Conservation (phyloP, 169 alveolate genomes). For the Cryptosporidium meleagridis region DNA sequence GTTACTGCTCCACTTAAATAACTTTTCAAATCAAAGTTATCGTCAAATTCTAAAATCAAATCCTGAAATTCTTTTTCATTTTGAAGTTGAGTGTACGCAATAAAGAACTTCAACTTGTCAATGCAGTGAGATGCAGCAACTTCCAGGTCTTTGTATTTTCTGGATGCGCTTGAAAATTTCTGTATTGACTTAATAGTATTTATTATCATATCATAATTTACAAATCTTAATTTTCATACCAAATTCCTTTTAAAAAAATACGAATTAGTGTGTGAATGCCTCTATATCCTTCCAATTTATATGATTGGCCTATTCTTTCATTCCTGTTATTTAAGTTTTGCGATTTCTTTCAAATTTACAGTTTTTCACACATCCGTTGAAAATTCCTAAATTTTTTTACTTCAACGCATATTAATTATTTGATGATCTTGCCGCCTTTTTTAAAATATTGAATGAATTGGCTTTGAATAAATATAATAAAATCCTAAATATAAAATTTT, state of each 20-base stretch:
- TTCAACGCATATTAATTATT: slow-evolving; percentile 61
- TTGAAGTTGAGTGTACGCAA: slow-evolving; percentile 7
- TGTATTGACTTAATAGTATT: slow-evolving; percentile 43
- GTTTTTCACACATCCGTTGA: not conserved
- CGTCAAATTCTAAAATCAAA: slow-evolving; percentile 10
- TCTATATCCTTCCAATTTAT: not conserved
- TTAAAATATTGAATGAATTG: not conserved
- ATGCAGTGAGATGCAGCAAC: slow-evolving; percentile 44
- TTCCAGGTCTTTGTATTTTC: slow-evolving; percentile 53
- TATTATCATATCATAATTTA: slow-evolving; percentile 57
- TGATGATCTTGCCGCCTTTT: slow-evolving; percentile 72
- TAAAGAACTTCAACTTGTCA: slow-evolving; percentile 50
- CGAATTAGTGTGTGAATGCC: not conserved
- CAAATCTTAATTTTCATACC: not conserved
- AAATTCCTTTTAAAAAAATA: not conserved
- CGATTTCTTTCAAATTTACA: slow-evolving; percentile 1
- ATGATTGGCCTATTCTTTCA: not conserved
- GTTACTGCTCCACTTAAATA: not conserved
- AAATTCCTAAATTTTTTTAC: slow-evolving; percentile 3
- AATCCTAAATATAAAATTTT: not conserved
- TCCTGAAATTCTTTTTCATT: slow-evolving; percentile 21
- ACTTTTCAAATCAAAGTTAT: not conserved
- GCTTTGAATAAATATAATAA: not conserved
- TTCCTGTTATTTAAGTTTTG: not conserved
- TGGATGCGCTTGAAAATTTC: slow-evolving; percentile 30